Evolutionary conservation across 345 rosid genomes (phyloP).

Genomic region (Dimocarpus longan): DNA sequence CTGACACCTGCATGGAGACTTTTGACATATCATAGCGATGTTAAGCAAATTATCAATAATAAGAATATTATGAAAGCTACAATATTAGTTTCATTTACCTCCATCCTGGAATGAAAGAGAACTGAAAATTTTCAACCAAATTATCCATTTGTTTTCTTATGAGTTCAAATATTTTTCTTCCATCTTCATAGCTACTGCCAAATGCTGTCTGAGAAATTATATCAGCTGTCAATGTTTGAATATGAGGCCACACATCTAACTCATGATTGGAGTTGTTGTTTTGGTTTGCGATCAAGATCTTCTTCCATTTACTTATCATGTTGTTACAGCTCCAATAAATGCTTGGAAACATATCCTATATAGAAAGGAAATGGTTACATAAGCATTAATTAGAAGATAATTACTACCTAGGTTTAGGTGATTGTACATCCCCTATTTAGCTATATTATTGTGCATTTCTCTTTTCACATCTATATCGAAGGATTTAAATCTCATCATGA

Average conservation of each 20-base stretch:
- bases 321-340: conserved; percentile 25
- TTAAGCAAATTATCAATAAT: not conserved
- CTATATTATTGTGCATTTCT: too few species aligned
- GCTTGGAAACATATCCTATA: conserved; percentile 33
- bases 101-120: conserved; percentile 44
- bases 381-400: too few species aligned
- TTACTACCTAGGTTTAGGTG: too few species aligned
- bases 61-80: not conserved
- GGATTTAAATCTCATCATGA: too few species aligned
- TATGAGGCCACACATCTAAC: conserved; percentile 41
- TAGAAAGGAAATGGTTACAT: not conserved
- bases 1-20: too few species aligned
- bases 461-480: too few species aligned
- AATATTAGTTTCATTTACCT: conserved; percentile 28
- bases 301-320: conserved; percentile 47
- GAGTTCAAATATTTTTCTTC: conserved; percentile 43
- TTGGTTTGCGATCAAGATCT: not conserved
- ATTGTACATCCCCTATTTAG: too few species aligned
- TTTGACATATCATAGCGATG: not conserved
- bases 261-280: conserved; percentile 24
- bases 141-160: conserved; percentile 27
- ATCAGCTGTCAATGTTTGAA: conserved; percentile 39
- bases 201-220: conserved; percentile 50
- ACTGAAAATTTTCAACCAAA: not conserved
- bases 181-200: conserved; percentile 54